Percentiles rank a stretch among this genome's conserved stretches.
These are phyloP conservation scores for Oidiodendron maius DNA, from an alignment of 495 filamentous ascomycete species.

Conservation along the genomic window DNA sequence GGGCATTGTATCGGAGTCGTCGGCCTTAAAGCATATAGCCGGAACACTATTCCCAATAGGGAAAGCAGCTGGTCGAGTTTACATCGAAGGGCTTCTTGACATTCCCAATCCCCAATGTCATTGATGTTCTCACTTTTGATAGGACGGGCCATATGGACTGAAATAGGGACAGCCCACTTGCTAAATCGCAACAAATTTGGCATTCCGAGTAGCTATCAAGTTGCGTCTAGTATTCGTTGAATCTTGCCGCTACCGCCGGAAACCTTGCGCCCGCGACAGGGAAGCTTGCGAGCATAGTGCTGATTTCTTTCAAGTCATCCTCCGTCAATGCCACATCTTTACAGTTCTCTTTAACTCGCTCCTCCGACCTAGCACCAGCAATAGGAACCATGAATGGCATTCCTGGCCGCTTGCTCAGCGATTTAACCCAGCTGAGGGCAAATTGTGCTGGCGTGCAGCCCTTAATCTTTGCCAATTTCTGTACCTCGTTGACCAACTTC, in stretches of 20 bases:
- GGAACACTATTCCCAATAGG: neutral
- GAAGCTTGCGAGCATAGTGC: conserved; percentile 36
- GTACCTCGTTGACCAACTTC: conserved; percentile 58
- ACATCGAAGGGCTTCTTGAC: neutral
- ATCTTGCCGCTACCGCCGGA: conserved; percentile 1
- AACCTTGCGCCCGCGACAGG: conserved; percentile 36
- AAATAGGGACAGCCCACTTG: too few relatives aligned
- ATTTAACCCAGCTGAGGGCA: conserved; percentile 62
- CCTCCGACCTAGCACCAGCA: conserved; percentile 55
- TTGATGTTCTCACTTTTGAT: too few relatives aligned
- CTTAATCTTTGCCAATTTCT: conserved; percentile 61
- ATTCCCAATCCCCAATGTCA: too few relatives aligned
- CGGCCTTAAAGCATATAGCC: neutral
- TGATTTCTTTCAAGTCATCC: conserved; percentile 46
- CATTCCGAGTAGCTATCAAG: neutral
- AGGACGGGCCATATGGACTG: too few relatives aligned
- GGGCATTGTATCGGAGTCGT: neutral
- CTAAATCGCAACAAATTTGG: neutral
- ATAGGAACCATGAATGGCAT: conserved; percentile 74
- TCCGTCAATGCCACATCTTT: conserved; percentile 36
- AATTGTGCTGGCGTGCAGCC: conserved; percentile 67
- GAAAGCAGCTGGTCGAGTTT: conserved; percentile 2
- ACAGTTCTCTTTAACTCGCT: conserved; percentile 44
- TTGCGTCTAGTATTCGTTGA: conserved; percentile 10
- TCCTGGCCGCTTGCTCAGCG: conserved; percentile 39